Evolutionary conservation across 495 filamentous ascomycete species (phyloP), one percentile per base, ranked within the genome.

Genomic region (Echria macrotheca): DNA sequence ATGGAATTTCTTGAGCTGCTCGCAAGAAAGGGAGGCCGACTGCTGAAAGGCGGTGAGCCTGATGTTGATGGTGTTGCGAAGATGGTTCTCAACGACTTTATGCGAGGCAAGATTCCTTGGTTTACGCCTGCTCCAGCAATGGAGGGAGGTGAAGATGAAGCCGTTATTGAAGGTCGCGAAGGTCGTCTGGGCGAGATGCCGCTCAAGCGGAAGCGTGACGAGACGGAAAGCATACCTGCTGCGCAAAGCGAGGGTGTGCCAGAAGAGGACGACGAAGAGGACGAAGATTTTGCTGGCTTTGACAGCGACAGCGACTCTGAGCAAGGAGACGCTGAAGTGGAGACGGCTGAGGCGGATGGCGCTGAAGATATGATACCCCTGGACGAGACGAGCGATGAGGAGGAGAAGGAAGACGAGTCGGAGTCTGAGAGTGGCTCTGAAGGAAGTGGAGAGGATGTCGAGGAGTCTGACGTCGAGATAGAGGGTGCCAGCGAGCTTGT

Each of bases 51-150:
- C 49, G 93, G 93, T 8, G 93, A 97, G 66, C 84, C 89, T 11
- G 93, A 97, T 66, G 66, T 95, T 47, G 90, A 95, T 60, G 89
- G 88, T 55, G 89, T 95, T 32, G 91, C 91, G 12, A 96, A 95
- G 68, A 94, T 93, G 54, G 87, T 96, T 0, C 71, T 95, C 57
- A 95, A 95, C 61, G 93, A 98, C 56, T 97, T 97, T 57, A 79
- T 97, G 51, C 70, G 93, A 41, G 93, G 93, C 25, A 96, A 95
- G 67, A 81, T 95, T 15, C 93, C 93, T 5, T 98, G 93, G 93
- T 98, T 87, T 61, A 91, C 87, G 4, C 82, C 86, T 12, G 83
- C 89, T 6, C 93, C 93, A 12, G 63, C 78, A 6, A 61, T 67
- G 22, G 77, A 79, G 54, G 81, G 68, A 7, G 74, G 70, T 11